These are phyloP conservation scores for Parasitella parasitica DNA, from an alignment of 371 early-diverging fungal genomes.

Conservation along the genomic window DNA sequence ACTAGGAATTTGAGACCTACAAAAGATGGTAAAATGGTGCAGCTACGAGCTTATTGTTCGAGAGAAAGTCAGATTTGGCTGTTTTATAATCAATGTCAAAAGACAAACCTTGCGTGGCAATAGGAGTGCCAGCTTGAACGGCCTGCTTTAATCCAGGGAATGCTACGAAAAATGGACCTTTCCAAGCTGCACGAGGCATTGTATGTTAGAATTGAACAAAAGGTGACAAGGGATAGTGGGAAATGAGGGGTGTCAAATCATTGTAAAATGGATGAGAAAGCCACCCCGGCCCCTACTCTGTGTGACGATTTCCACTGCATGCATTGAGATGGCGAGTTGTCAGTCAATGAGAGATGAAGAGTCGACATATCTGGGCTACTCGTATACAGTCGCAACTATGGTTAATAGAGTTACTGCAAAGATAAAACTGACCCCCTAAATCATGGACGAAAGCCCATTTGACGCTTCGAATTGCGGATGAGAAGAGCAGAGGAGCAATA, in stretches of 20 bases:
- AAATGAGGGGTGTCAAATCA: not conserved
- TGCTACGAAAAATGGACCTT: slow-evolving; percentile 91
- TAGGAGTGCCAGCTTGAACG: slow-evolving; percentile 49
- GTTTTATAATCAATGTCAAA: not conserved
- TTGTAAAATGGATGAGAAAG: not conserved
- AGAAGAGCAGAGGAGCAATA: too few relatives aligned
- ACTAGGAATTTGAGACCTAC: slow-evolving; percentile 91
- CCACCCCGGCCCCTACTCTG: too few relatives aligned
- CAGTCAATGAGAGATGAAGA: too few relatives aligned
- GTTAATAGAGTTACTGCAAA: too few relatives aligned
- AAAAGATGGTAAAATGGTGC: slow-evolving; percentile 91
- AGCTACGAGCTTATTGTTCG: slow-evolving; percentile 64
- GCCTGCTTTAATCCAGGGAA: slow-evolving; percentile 64
- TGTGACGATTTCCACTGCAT: too few relatives aligned
- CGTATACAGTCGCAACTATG: too few relatives aligned
- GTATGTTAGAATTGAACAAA: not conserved
- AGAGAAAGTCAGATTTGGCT: not conserved
- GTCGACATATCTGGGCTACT: too few relatives aligned
- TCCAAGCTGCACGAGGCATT: slow-evolving; percentile 90
- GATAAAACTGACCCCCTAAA: too few relatives aligned
- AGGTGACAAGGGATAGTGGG: not conserved
- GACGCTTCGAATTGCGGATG: too few relatives aligned
- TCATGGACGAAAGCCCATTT: too few relatives aligned
- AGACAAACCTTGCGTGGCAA: slow-evolving; percentile 51
- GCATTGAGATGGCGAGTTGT: too few relatives aligned